These are phyloP conservation scores for Nicotiana paniculata DNA, from an alignment of 257 asterid genomes.

Conservation along the genomic window DNA sequence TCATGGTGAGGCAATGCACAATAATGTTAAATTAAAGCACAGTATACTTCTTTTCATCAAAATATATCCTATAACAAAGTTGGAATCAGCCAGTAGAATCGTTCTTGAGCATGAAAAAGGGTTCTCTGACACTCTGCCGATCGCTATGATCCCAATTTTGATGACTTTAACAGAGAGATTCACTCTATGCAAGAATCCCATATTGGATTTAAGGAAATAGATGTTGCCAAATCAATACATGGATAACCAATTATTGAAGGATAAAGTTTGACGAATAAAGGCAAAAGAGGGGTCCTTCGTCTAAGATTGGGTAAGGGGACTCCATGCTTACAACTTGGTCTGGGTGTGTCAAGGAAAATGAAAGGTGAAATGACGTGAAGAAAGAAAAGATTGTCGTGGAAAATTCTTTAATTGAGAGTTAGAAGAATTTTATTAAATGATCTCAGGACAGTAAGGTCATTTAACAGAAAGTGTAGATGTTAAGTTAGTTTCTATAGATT, in stretches of 20 bases:
- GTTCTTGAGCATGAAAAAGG: background rate
- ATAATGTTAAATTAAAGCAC: background rate
- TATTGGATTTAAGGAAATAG: background rate
- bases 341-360: background rate
- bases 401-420: background rate
- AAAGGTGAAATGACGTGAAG: background rate
- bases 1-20: background rate
- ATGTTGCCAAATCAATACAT: background rate
- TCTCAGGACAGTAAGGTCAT: background rate
- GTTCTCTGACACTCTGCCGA: background rate
- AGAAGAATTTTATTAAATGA: background rate
- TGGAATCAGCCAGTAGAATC: conserved; percentile 3
- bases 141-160: background rate
- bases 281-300: background rate
- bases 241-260: background rate
- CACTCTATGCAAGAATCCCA: background rate
- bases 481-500: background rate
- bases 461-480: background rate
- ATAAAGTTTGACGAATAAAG: background rate
- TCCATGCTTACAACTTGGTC: background rate
- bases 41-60: background rate
- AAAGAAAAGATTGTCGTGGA: background rate
- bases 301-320: background rate
- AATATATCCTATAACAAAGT: background rate
- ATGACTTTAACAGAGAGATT: background rate